phyloP scores from a whole-genome alignment of 768 basidiomycete species.

The Termitomyces sp. region DNA sequence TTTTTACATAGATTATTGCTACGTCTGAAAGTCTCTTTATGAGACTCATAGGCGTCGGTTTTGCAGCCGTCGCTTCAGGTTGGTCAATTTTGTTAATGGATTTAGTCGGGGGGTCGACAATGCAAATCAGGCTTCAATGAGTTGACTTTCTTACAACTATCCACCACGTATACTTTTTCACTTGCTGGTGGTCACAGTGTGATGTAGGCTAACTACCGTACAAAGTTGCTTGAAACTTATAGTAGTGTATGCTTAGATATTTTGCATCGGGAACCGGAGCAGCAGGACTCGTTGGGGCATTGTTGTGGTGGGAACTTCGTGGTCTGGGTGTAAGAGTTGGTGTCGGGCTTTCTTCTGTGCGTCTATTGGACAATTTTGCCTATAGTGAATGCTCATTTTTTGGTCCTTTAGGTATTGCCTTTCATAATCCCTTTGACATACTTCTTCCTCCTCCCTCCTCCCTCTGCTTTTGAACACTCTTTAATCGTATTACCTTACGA shows the following conservation, averaged over 20 bases:
- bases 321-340: constrained; percentile 79
- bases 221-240: background rate
- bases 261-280: constrained; percentile 95
- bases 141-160: constrained; percentile 89
- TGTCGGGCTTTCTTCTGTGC: constrained; percentile 77
- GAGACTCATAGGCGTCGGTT: constrained; percentile 70
- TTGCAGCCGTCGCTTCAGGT: constrained; percentile 89
- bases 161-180: constrained; percentile 68
- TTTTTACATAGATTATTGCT: constrained; percentile 64
- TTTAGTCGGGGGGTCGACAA: background rate
- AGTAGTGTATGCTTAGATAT: constrained; percentile 44
- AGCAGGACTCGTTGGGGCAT: constrained; percentile 89
- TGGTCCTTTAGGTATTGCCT: constrained; percentile 63
- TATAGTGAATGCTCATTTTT: background rate
- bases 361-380: constrained; percentile 18
- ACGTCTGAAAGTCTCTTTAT: constrained; percentile 59
- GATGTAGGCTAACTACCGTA: constrained; percentile 46
- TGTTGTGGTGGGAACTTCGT: constrained; percentile 94
- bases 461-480: constrained; percentile 43
- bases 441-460: constrained; percentile 71
- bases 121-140: constrained; percentile 77
- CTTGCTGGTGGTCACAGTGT: constrained; percentile 73
- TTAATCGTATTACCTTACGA: constrained; percentile 33
- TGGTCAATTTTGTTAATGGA: background rate
- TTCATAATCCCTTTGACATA: constrained; percentile 75